A percentile compares a stretch with the other conserved stretches of the same genome.
Evolutionary conservation across 2,329 filamentous ascomycete species (phyloP).

Genomic region (Claviceps africana): DNA sequence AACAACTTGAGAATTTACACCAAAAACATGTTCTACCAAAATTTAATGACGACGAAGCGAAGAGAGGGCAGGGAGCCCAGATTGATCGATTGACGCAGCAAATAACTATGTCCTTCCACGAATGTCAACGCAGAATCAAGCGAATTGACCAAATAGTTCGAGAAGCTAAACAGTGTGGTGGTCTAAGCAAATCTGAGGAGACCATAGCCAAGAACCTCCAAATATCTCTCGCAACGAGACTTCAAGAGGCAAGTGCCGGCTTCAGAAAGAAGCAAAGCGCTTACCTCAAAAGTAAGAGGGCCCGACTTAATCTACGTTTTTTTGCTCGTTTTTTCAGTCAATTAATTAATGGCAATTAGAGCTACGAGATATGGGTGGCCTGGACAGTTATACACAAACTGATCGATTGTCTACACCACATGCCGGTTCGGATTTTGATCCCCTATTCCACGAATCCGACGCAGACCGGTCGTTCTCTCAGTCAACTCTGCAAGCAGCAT

Average conservation of each 20-base stretch:
- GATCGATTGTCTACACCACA: slow-evolving; percentile 41
- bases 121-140: slow-evolving; percentile 80
- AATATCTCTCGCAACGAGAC: slow-evolving; percentile 71
- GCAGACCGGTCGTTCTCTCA: slow-evolving; percentile 87
- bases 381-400: slow-evolving; percentile 32
- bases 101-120: slow-evolving; percentile 79
- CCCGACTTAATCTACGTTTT: slow-evolving; percentile 2
- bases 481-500: slow-evolving; percentile 69
- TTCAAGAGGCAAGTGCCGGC: slow-evolving; percentile 80
- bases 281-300: slow-evolving; percentile 70
- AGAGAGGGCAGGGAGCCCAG: slow-evolving; percentile 71
- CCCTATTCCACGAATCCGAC: slow-evolving; percentile 83
- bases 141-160: slow-evolving; percentile 75
- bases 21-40: slow-evolving; percentile 94
- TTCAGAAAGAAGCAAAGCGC: slow-evolving; percentile 97
- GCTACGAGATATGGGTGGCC: slow-evolving; percentile 56
- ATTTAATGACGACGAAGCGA: slow-evolving; percentile 88
- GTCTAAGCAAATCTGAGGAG: slow-evolving; percentile 71
- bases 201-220: slow-evolving; percentile 95
- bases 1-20: slow-evolving; percentile 79
- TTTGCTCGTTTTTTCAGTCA: background rate
- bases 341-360: slow-evolving; percentile 32
- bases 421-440: slow-evolving; percentile 54
- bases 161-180: slow-evolving; percentile 59
- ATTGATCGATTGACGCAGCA: slow-evolving; percentile 85